Evolutionary conservation across 192 early-diverging fungal species (phyloP), one percentile per base, ranked within the genome.

Genomic region (Coemansia sp.): DNA sequence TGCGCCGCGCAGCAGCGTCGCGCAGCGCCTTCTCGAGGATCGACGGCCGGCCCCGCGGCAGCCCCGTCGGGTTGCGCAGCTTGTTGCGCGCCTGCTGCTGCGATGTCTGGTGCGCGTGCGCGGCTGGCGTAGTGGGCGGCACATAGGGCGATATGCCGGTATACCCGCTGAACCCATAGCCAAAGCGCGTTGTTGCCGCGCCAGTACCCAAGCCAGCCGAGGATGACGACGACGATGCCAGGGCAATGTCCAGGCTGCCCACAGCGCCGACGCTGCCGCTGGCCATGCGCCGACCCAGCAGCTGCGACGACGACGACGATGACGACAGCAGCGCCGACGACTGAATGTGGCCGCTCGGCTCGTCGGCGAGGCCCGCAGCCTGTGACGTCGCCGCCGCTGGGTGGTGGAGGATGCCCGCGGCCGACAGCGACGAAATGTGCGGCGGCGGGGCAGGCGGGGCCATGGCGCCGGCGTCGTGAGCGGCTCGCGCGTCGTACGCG

Each of bases 21-120:
- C 82, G 82, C 64, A 84, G 62, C 0, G 82, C 58, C 67, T 80
- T 79, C 24, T 84, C 82, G n/a, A 84, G 74, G 13, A 80, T 76
- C 11, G 78, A 80, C 9, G 82, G 82, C 6, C 82, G 71, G 1
- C 82, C 82, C 22, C 82, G 82, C 11, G 82, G 82, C 1, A 78
- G 67, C 0, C 82, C 81, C 0, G 81, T 83, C 10, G 81, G 81
- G 29, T 83, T 83, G 61, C 81, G 81, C 52, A 83, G 72, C 68
- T 57, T 44, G 24, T 83, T 76, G 52, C 76, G 75, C 0, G 65
- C 76, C 24, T 34, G 49, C 58, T 83, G 70, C 65, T 41, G 62
- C 63, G 71, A 65, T 38, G 71, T 44, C 31, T 55, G 52, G 2
- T 55, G n/a, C n/a, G n/a, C n/a, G n/a, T n/a, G n/a, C n/a, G n/a